Percentiles rank a stretch among this genome's conserved stretches.
Conservation (phyloP, 2,329 filamentous ascomycete species). For the Sporothrix sp. region DNA sequence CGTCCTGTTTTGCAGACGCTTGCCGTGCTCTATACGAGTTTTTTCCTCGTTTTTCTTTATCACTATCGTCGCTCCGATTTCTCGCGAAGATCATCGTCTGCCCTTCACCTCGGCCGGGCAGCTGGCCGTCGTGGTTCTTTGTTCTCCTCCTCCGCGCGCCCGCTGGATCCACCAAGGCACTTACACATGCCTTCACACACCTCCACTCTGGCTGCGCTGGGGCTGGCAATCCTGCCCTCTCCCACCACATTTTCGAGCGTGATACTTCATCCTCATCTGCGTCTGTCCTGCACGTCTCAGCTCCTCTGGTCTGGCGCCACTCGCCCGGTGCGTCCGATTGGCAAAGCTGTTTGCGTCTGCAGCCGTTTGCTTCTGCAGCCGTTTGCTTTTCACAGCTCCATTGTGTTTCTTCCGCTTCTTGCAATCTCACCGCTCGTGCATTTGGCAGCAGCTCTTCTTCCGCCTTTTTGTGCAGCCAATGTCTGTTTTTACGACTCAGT, state of each 20-base stretch:
- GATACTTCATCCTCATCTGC: background rate
- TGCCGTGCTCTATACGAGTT: no score
- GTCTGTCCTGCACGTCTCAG: background rate
- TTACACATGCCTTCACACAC: constrained; percentile 8
- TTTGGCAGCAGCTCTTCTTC: no score
- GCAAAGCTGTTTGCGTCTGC: background rate
- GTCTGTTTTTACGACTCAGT: no score
- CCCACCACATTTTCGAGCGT: background rate
- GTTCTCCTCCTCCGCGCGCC: background rate
- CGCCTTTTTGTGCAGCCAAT: no score
- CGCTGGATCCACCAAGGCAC: constrained; percentile 3
- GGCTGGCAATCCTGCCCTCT: background rate
- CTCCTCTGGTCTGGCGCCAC: constrained; percentile 1
- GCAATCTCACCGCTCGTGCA: no score
- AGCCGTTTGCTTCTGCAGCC: no score
- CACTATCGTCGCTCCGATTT: background rate
- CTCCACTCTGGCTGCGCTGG: background rate
- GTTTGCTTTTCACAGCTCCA: no score
- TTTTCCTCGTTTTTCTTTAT: background rate
- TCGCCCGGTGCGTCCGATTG: constrained; percentile 2
- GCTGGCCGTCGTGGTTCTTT: constrained; percentile 3
- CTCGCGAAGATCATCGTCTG: background rate
- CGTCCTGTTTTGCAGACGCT: no score
- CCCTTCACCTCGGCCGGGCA: background rate
- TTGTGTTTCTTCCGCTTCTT: no score